Base-by-base conservation (phyloP, 148 eudicot genomes). In the Vaccinium corymbosum region DNA sequence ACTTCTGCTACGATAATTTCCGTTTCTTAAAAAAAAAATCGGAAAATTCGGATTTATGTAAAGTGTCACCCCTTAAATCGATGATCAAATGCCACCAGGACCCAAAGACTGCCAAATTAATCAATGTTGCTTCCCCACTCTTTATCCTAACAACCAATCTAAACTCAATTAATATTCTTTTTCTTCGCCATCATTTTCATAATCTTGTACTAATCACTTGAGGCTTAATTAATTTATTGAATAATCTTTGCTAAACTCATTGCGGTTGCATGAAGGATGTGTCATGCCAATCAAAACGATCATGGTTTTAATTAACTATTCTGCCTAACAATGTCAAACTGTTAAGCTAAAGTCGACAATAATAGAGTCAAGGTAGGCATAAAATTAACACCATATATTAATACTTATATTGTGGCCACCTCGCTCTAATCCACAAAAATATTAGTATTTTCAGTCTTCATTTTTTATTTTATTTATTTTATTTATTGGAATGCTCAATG, bases 341-440 rank as follows among this genome's bases (percentile, higher is more conserved):
- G 53, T 78, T 29, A 4, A 68, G 73, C 32, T 29, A 27, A 22
- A 52, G n/a, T 79, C 22, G 22, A 55, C 66, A 56, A 29, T 29
- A 55, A 55, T 79, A 52, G 61, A 79, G 81, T 79, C 81, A 79
- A 79, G 59, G 46, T 16, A 16, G 49, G 66, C 42, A 15, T 55
- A 79, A 0, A 25, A 20, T 48, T 1, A 14, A 2, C 13, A 12
- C 46, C 46, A 42, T 42, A 29, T 11, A 73, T 35, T 35, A 13
- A 8, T 42, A 42, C 46, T 42, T 8, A 76, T 35, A 74, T 15
- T 74, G 19, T 17, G 78, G 46, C 42, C 78, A 74, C 25, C 46
- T 74, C 13, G 2, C 52, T 42, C 17, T 6, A 5, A 35, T 29
- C 2, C 46, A 1, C 17, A 46, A 51, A 19, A 74, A 35, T 50